A percentile compares a stretch with the other conserved stretches of the same genome.
These are phyloP conservation scores for Candida andamanensis DNA, from an alignment of 805 yeast species.

Conservation along the genomic window DNA sequence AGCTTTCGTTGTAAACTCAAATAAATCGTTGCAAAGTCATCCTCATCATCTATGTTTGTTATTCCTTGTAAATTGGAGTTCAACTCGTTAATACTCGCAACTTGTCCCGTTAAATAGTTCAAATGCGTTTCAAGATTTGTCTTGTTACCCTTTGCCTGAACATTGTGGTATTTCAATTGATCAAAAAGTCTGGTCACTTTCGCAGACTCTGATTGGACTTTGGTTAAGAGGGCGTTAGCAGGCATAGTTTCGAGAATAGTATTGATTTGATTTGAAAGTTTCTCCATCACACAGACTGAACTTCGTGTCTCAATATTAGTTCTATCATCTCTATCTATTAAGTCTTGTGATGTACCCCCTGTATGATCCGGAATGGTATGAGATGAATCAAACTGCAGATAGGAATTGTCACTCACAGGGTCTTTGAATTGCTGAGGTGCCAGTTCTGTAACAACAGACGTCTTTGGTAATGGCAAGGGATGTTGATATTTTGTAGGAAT, in stretches of 20 bases:
- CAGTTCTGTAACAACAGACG: too few relatives aligned
- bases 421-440: too few relatives aligned
- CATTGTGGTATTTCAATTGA: slow-evolving; percentile 31
- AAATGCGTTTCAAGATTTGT: slow-evolving; percentile 26
- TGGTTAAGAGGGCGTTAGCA: too few relatives aligned
- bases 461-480: slow-evolving; percentile 30
- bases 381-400: too few relatives aligned
- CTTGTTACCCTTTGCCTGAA: slow-evolving; percentile 33
- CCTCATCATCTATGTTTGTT: slow-evolving; percentile 20
- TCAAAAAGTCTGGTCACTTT: slow-evolving; percentile 24
- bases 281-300: too few relatives aligned
- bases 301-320: not conserved
- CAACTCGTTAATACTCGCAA: slow-evolving; percentile 16
- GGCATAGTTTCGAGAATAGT: too few relatives aligned
- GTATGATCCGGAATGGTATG: too few relatives aligned
- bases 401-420: too few relatives aligned
- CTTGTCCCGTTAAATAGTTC: slow-evolving; percentile 22
- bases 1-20: slow-evolving; percentile 9
- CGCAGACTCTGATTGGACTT: slow-evolving; percentile 11
- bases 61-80: slow-evolving; percentile 22
- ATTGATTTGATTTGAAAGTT: slow-evolving; percentile 4
- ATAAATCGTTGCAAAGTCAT: slow-evolving; percentile 14
- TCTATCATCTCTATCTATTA: slow-evolving; percentile 17
- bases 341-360: too few relatives aligned
- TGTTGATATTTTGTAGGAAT: slow-evolving; percentile 23